Evolutionary conservation across 192 early-diverging fungal genomes (phyloP), one percentile per base, ranked within the genome.

Genomic region (Coemansia sp.): DNA sequence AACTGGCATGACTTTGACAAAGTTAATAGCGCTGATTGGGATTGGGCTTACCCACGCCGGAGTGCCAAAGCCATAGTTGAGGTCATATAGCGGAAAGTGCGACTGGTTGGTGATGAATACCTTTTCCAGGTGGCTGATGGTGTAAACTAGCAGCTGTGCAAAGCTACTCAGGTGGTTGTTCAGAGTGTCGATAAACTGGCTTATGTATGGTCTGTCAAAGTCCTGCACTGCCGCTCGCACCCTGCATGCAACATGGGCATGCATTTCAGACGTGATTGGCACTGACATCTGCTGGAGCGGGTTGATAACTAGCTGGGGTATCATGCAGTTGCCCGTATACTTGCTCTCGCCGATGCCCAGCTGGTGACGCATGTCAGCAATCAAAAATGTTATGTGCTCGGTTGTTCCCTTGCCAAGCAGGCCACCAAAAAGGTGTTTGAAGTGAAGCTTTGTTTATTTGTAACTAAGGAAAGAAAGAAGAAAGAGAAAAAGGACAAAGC

Each of bases 1-100:
- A 10, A 31, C 27, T 4, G 49, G 49, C 27, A 53, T 31, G 27
- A 20, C 36, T 51, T 46, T 46, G 8, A 46, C 45, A 22, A 46
- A 46, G 19, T 46, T 46, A 9, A 46, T 46, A 8, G 45, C 45
- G 22, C 45, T 46, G 45, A 22, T n/a, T 20, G 45, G 45, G 5
- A 46, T 46, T 46, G 72, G 65, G 39, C 66, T 54, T 5, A 74
- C 66, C 60, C 61, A 68, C 24, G 22, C 41, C 0, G 72, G 72
- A 11, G 39, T 43, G 0, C 60, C 72, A 29, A 40, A 51, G 24
- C 73, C 73, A 74, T 68, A 74, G 57, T 74, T 57, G 36, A 59
- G 56, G 0, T 62, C 24, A 45, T 74, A 74, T 20, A 65, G 47
- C 22, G 56, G 12, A 12, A 74, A 60, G 15, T 66, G 66, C 9